These are phyloP conservation scores for Phytopythium ostracodes DNA, from an alignment of 352 stramenopile genomes.

Conservation along the genomic window DNA sequence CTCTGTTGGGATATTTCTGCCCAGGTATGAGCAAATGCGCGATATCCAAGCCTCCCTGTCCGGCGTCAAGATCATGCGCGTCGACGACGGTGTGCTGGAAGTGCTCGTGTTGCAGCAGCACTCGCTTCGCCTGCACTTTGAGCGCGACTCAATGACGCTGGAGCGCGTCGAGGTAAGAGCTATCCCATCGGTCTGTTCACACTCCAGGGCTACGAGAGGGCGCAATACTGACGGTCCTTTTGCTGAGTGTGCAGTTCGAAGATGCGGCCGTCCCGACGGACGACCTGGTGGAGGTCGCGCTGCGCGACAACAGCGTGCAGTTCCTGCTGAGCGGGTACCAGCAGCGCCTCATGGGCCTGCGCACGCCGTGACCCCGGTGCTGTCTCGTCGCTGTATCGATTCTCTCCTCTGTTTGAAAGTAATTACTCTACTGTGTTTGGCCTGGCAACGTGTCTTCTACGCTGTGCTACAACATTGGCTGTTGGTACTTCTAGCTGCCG, in stretches of 20 bases:
- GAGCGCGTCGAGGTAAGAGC: conserved; percentile 53
- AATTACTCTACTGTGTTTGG: neutral
- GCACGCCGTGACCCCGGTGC: conserved; percentile 3
- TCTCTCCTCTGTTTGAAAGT: neutral
- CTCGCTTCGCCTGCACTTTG: conserved; percentile 54
- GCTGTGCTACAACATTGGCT: neutral
- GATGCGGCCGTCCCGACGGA: conserved; percentile 21
- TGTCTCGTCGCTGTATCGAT: neutral
- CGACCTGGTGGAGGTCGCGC: conserved; percentile 48
- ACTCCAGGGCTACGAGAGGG: neutral
- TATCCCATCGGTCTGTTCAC: neutral
- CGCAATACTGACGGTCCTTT: neutral
- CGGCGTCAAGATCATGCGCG: conserved; percentile 48
- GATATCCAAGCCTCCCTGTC: conserved; percentile 49
- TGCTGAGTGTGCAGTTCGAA: conserved; percentile 14
- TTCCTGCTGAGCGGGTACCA: conserved; percentile 60
- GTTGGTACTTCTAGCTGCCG: neutral
- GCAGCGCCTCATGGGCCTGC: conserved; percentile 27
- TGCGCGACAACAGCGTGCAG: conserved; percentile 58
- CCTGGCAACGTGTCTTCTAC: neutral
- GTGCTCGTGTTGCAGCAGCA: conserved; percentile 48
- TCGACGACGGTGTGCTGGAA: conserved; percentile 60
- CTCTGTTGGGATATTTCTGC: neutral
- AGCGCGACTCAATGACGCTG: conserved; percentile 48
- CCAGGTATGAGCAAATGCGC: conserved; percentile 63